Conservation (phyloP, 352 stramenopile species). For the Pythium utonaiense region DNA sequence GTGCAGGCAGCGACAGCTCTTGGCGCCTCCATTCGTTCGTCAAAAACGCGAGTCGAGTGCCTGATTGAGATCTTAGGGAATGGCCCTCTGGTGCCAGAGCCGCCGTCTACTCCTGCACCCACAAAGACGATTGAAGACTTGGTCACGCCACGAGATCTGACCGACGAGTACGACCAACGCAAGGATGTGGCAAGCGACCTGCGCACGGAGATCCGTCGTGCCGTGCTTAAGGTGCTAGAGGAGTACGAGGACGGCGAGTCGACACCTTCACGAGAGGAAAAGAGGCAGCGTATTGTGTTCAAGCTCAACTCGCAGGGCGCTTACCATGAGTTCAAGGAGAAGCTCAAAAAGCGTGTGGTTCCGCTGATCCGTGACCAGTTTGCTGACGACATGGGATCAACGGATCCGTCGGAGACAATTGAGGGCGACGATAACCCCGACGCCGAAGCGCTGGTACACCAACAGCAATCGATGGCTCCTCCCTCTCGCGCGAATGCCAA, state of each 20-base stretch:
- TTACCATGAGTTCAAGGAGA: constrained; percentile 82
- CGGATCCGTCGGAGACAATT: not conserved
- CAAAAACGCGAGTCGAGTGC: constrained; percentile 30
- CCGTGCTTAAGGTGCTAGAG: constrained; percentile 50
- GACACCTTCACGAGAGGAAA: constrained; percentile 45
- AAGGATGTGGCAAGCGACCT: constrained; percentile 43
- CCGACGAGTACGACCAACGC: constrained; percentile 40
- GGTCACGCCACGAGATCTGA: constrained; percentile 45
- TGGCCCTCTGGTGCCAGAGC: constrained; percentile 35
- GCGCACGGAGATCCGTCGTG: constrained; percentile 51
- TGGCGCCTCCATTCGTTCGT: constrained; percentile 20
- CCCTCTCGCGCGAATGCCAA: constrained; percentile 14
- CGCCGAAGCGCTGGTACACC: not conserved
- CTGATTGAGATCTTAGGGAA: constrained; percentile 29
- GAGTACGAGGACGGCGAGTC: constrained; percentile 47
- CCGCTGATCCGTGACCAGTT: constrained; percentile 62
- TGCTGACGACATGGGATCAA: constrained; percentile 18
- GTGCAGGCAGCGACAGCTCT: constrained; percentile 27
- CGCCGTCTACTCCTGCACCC: constrained; percentile 26
- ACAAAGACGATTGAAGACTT: constrained; percentile 42
- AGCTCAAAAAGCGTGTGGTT: constrained; percentile 80
- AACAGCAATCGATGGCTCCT: not conserved
- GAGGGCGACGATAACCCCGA: constrained; percentile 2
- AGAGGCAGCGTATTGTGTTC: constrained; percentile 72
- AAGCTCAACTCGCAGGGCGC: constrained; percentile 69